phyloP scores from a whole-genome alignment of 73 alveolate genomes.

The Paramecium sexaurelia region DNA sequence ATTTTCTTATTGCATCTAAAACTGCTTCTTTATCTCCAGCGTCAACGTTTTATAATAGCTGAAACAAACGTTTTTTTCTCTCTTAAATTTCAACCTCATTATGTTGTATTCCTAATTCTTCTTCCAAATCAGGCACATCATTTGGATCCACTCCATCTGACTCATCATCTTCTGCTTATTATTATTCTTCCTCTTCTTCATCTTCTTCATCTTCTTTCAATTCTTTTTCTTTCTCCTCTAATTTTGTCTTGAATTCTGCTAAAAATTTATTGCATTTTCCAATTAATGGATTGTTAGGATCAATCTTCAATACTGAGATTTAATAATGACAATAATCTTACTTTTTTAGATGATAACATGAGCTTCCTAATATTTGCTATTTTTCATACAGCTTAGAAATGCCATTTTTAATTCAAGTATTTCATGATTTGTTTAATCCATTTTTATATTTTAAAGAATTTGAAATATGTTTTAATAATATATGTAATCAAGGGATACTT shows the following conservation, averaged over 20 bases:
- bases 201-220: not conserved
- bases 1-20: slow-evolving; percentile 9
- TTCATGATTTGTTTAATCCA: not conserved
- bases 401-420: not conserved
- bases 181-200: slow-evolving; percentile 1
- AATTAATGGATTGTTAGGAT: slow-evolving; percentile 23
- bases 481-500: not conserved
- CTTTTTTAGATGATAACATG: not conserved
- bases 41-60: not conserved
- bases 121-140: slow-evolving; percentile 7
- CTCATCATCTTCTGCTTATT: not conserved
- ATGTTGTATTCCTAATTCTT: not conserved
- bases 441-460: not conserved
- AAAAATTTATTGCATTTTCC: slow-evolving; percentile 22
- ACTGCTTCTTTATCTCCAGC: not conserved
- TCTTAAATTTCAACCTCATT: not conserved
- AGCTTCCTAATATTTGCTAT: not conserved
- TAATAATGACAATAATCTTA: not conserved
- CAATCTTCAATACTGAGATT: not conserved
- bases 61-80: not conserved
- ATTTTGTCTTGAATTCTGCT: not conserved
- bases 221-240: slow-evolving; percentile 2
- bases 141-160: slow-evolving; percentile 37
- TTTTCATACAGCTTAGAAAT: not conserved
- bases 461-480: not conserved